Evolutionary conservation across 495 filamentous ascomycete species (phyloP).

Genomic region (Aspergillus wentii): DNA sequence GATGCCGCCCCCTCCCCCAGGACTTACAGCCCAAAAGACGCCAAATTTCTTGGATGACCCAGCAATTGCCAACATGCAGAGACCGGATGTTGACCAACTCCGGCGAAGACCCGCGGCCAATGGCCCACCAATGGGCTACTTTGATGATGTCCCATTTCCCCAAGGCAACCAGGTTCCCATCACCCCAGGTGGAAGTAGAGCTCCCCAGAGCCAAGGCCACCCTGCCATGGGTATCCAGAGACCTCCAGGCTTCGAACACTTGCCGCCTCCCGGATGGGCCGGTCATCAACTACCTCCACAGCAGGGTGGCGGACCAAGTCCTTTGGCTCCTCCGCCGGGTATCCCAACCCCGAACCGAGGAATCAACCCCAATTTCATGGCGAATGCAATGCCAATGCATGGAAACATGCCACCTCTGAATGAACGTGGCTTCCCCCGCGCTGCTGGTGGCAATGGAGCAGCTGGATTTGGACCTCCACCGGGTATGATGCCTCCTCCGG

Average conservation of each 20-base stretch:
- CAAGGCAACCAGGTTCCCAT: constrained; percentile 33
- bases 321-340: constrained; percentile 43
- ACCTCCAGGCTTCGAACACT: constrained; percentile 45
- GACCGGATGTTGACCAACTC: constrained; percentile 36
- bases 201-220: constrained; percentile 26
- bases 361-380: constrained; percentile 37
- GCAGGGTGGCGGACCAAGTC: constrained; percentile 33
- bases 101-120: constrained; percentile 33
- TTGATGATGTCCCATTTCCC: constrained; percentile 39
- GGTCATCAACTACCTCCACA: constrained; percentile 31
- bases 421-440: constrained; percentile 38
- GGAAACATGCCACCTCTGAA: constrained; percentile 28
- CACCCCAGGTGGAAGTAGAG: constrained; percentile 32
- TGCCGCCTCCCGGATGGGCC: constrained; percentile 40
- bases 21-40: constrained; percentile 32
- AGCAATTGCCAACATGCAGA: constrained; percentile 43
- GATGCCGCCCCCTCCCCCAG: constrained; percentile 40
- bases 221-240: constrained; percentile 39
- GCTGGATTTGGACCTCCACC: constrained; percentile 29
- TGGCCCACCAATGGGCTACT: constrained; percentile 40
- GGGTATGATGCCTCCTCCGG: constrained; percentile 49
- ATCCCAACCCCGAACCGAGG: constrained; percentile 36
- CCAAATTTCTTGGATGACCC: constrained; percentile 43
- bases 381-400: constrained; percentile 43
- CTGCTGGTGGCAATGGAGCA: constrained; percentile 12